Conservation (phyloP, 176 grass and related monocot genomes). For the Triticum urartu region DNA sequence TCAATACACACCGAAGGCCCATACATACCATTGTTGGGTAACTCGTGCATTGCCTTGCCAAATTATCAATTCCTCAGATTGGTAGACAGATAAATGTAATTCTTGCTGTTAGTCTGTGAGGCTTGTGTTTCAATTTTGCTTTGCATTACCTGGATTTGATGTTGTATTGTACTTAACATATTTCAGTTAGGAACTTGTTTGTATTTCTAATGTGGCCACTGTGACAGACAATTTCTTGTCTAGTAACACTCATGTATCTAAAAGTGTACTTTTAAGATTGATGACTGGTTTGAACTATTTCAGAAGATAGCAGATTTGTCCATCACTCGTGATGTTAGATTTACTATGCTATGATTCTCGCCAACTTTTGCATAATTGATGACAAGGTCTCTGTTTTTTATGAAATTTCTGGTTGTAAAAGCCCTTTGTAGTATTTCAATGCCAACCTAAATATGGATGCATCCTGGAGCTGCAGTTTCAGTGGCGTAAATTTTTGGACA, state of each 20-base stretch:
- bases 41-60: background rate
- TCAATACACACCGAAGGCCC: background rate
- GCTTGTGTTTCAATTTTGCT: background rate
- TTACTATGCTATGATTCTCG: slow-evolving; percentile 56
- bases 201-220: background rate
- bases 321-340: slow-evolving; percentile 40
- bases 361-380: slow-evolving; percentile 50
- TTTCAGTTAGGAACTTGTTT: background rate
- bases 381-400: slow-evolving; percentile 44
- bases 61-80: background rate
- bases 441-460: background rate
- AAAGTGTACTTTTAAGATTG: background rate
- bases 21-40: background rate
- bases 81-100: background rate
- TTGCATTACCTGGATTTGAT: background rate
- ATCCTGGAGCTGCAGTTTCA: slow-evolving; percentile 50
- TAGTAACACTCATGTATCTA: background rate
- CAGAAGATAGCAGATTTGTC: slow-evolving; percentile 56
- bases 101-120: background rate
- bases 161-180: background rate
- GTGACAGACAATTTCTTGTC: background rate
- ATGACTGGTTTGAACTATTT: background rate
- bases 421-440: background rate
- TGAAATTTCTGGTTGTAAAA: background rate
- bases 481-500: slow-evolving; percentile 52